phyloP scores from a whole-genome alignment of 176 grass and related monocot genomes.

The Carex scoparia region DNA sequence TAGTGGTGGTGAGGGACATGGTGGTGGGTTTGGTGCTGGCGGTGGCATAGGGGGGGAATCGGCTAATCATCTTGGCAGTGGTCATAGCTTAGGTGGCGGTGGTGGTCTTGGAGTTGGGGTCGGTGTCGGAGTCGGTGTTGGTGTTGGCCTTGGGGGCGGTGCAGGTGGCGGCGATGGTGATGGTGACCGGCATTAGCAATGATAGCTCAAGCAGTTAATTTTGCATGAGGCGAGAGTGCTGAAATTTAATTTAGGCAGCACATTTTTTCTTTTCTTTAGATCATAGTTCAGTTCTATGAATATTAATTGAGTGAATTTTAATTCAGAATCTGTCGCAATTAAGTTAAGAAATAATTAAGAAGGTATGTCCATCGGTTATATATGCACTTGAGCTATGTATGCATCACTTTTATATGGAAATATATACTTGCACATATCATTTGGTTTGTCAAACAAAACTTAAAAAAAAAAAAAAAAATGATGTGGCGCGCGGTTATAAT shows the following conservation, averaged over 20 bases:
- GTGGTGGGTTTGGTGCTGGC: not conserved
- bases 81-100: constrained; percentile 11
- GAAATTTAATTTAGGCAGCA: not conserved
- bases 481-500: not conserved
- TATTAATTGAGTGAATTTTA: not conserved
- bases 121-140: not conserved
- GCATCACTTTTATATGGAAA: too few species aligned
- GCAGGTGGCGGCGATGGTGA: not conserved
- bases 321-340: not conserved
- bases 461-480: not conserved
- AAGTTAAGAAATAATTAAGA: too few species aligned
- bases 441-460: not conserved
- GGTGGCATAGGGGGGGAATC: not conserved
- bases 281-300: not conserved
- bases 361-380: too few species aligned
- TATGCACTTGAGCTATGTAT: too few species aligned
- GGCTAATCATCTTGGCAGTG: not conserved
- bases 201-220: not conserved
- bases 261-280: not conserved
- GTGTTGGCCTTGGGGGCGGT: not conserved
- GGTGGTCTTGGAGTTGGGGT: constrained; percentile 6
- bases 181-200: not conserved
- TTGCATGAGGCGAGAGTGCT: not conserved
- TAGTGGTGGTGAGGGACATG: constrained; percentile 16
- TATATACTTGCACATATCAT: not conserved